These are phyloP conservation scores for Pichia sp. DNA, from an alignment of 1,139 yeast genomes.

Conservation along the genomic window DNA sequence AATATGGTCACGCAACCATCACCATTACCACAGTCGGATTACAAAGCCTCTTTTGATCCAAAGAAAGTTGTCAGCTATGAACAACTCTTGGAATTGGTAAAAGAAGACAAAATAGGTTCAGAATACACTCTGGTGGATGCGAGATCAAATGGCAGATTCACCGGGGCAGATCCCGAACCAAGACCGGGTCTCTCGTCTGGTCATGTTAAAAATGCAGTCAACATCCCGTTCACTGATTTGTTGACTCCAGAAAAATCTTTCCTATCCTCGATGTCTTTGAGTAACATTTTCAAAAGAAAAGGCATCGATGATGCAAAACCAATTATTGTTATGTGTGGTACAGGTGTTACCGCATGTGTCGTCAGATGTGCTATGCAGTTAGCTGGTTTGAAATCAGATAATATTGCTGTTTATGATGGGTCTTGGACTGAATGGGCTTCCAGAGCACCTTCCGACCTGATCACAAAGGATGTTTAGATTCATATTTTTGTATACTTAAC, in stretches of 20 bases:
- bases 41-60: conserved; percentile 32
- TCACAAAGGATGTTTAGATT: conserved; percentile 18
- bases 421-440: conserved; percentile 64
- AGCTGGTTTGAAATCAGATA: conserved; percentile 38
- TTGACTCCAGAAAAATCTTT: conserved; percentile 44
- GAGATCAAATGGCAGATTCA: conserved; percentile 63
- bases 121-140: conserved; percentile 69
- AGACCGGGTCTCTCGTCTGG: conserved; percentile 83
- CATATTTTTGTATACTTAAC: background rate
- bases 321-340: conserved; percentile 84
- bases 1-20: conserved; percentile 21
- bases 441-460: conserved; percentile 23
- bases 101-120: conserved; percentile 36
- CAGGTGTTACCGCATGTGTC: conserved; percentile 91
- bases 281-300: conserved; percentile 32
- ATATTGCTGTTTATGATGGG: conserved; percentile 79
- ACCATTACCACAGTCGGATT: conserved; percentile 26
- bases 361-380: conserved; percentile 62
- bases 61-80: conserved; percentile 55
- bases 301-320: conserved; percentile 45
- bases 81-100: conserved; percentile 49
- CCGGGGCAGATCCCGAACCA: conserved; percentile 80
- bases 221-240: conserved; percentile 66
- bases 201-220: conserved; percentile 73
- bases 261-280: conserved; percentile 39